Evolutionary conservation across 202 grass and related monocot genomes (phyloP).

Genomic region (Zizania palustris): DNA sequence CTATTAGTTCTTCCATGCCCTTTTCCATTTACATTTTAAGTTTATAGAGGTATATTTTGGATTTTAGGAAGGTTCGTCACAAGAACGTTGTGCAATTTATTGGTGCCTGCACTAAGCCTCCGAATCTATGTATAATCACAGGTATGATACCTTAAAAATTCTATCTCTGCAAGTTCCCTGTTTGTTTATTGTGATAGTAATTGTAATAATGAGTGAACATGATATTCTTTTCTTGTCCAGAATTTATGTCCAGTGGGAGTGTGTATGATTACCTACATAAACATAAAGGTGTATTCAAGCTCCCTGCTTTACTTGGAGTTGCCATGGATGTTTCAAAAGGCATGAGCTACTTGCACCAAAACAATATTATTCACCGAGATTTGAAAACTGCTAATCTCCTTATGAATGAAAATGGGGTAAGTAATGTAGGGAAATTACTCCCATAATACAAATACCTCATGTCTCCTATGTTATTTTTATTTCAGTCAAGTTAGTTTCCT

Average conservation of each 20-base stretch:
- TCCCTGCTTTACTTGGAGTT: constrained; percentile 80
- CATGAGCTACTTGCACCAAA: constrained; percentile 99
- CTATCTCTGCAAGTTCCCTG: constrained; percentile 9
- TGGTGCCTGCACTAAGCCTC: constrained; percentile 89
- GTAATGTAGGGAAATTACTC: constrained; percentile 36
- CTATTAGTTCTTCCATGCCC: not conserved
- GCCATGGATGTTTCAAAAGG: constrained; percentile 98
- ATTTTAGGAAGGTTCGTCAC: constrained; percentile 88
- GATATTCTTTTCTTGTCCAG: constrained; percentile 49
- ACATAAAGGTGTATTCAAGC: constrained; percentile 86
- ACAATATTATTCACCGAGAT: constrained; percentile 98
- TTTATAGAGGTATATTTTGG: constrained; percentile 42
- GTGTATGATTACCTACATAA: constrained; percentile 98
- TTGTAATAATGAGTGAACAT: constrained; percentile 16
- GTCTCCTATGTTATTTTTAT: not conserved
- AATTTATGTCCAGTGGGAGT: constrained; percentile 93
- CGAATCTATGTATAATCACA: constrained; percentile 89
- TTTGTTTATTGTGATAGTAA: constrained; percentile 29
- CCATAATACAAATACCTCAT: not conserved
- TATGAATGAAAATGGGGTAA: constrained; percentile 97
- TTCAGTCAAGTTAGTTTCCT: constrained; percentile 22
- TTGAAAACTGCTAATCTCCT: constrained; percentile 98
- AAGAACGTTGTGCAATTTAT: constrained; percentile 99
- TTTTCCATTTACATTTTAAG: constrained; percentile 17
- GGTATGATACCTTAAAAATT: constrained; percentile 57